A percentile compares a stretch with the other conserved stretches of the same genome.
Evolutionary conservation across 192 early-diverging fungal species (phyloP).

Genomic region (Gryganskiella cystojenkinii): DNA sequence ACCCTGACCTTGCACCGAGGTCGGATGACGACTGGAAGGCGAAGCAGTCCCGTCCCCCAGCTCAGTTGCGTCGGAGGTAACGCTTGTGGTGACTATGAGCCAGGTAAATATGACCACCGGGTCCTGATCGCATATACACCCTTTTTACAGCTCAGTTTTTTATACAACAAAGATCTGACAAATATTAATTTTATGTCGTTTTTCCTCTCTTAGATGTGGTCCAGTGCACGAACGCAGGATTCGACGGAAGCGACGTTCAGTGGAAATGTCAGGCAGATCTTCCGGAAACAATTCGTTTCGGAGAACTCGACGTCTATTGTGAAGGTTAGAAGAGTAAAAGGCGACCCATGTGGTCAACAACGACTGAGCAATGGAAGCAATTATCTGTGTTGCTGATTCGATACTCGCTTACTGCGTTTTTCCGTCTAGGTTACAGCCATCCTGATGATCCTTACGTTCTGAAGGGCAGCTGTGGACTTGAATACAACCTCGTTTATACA

Average conservation of each 20-base stretch:
- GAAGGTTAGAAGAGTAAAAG: constrained; percentile 22
- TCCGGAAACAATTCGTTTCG: constrained; percentile 51
- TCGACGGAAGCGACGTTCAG: constrained; percentile 59
- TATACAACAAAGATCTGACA: background rate
- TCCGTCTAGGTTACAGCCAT: constrained; percentile 29
- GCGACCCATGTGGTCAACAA: too few species aligned
- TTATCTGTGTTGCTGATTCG: background rate
- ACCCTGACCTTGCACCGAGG: constrained; percentile 53
- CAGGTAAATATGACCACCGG: constrained; percentile 14
- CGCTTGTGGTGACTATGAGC: constrained; percentile 52
- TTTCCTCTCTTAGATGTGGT: constrained; percentile 26
- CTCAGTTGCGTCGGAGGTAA: constrained; percentile 56
- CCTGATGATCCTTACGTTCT: constrained; percentile 59
- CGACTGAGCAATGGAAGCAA: too few species aligned
- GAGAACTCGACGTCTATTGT: constrained; percentile 52
- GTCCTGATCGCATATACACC: background rate
- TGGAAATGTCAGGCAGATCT: constrained; percentile 61
- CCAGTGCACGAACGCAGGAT: constrained; percentile 56
- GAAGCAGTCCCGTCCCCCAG: constrained; percentile 51
- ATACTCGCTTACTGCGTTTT: background rate
- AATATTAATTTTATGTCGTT: background rate
- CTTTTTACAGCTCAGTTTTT: background rate
- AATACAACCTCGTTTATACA: constrained; percentile 50
- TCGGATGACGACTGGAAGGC: constrained; percentile 51
- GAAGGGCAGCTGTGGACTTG: constrained; percentile 56